These are phyloP conservation scores for Ustanciosporium gigantosporum DNA, from an alignment of 1,284 basidiomycete species.

Conservation along the genomic window DNA sequence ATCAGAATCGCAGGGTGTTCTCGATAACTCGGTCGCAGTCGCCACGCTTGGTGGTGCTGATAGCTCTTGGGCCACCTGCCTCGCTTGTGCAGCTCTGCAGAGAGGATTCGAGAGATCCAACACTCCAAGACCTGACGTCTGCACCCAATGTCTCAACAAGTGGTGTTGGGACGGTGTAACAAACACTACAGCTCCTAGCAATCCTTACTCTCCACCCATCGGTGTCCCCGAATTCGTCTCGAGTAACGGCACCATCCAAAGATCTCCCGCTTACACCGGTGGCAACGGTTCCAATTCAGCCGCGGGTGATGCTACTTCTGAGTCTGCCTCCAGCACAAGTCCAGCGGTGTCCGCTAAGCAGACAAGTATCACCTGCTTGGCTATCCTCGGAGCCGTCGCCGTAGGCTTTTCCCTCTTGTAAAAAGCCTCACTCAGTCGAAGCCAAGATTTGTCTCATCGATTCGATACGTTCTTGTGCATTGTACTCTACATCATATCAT, in stretches of 20 bases:
- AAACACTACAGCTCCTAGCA: conserved; percentile 33
- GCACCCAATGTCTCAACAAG: conserved; percentile 41
- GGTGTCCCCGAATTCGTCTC: conserved; percentile 49
- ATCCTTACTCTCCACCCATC: conserved; percentile 45
- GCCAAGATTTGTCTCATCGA: not conserved
- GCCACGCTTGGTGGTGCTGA: conserved; percentile 51
- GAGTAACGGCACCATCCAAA: conserved; percentile 27
- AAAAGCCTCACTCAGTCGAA: not conserved
- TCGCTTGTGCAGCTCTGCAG: conserved; percentile 50
- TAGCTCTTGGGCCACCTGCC: conserved; percentile 45
- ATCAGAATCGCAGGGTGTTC: conserved; percentile 35
- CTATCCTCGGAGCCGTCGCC: not conserved
- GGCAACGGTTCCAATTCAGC: conserved; percentile 42
- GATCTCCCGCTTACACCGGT: conserved; percentile 44
- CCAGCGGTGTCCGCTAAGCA: not conserved
- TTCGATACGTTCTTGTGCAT: too few species aligned
- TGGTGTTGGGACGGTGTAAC: conserved; percentile 59
- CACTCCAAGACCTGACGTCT: conserved; percentile 32
- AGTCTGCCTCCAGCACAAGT: not conserved
- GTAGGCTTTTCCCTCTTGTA: not conserved
- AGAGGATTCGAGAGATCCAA: conserved; percentile 49
- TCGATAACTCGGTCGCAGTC: conserved; percentile 54
- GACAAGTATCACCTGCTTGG: not conserved
- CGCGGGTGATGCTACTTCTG: conserved; percentile 3
- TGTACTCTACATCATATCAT: too few species aligned